Percentiles rank a stretch among this genome's conserved stretches.
These are phyloP conservation scores for Trichophyton equinum DNA, from an alignment of 2,329 filamentous ascomycete genomes.

Conservation along the genomic window DNA sequence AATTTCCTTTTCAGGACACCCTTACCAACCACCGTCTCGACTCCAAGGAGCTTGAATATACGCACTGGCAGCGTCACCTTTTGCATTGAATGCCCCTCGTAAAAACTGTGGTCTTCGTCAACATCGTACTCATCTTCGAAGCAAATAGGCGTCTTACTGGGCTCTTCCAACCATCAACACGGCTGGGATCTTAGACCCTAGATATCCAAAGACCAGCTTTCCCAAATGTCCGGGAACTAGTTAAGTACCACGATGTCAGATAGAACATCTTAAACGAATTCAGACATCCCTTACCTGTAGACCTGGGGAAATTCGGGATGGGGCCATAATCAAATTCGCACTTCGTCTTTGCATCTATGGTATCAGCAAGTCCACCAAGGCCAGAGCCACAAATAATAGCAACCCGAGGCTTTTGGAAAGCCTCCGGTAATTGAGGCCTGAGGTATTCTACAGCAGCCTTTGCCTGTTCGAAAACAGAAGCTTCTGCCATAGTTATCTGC, in stretches of 20 bases:
- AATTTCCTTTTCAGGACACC: constrained; percentile 9
- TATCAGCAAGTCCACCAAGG: constrained; percentile 46
- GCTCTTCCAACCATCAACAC: constrained; percentile 53
- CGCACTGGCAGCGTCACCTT: constrained; percentile 51
- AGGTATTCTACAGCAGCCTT: constrained; percentile 41
- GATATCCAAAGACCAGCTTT: constrained; percentile 51
- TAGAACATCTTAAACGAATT: neutral
- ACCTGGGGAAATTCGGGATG: constrained; percentile 50
- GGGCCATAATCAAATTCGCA: constrained; percentile 43
- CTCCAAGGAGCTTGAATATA: constrained; percentile 50
- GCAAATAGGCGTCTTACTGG: constrained; percentile 39
- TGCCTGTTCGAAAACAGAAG: constrained; percentile 16
- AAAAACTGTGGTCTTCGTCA: constrained; percentile 40
- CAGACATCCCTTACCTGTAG: constrained; percentile 40
- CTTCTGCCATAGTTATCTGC: constrained; percentile 8
- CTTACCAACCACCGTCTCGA: constrained; percentile 47
- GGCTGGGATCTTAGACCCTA: constrained; percentile 44
- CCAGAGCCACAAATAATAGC: constrained; percentile 55
- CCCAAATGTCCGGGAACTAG: constrained; percentile 48
- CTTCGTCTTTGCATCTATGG: constrained; percentile 29
- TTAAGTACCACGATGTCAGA: neutral
- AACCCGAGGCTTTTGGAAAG: constrained; percentile 42
- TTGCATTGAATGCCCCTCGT: constrained; percentile 54
- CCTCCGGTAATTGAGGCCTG: constrained; percentile 36
- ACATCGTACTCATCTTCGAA: neutral